Conservation (phyloP, 1,139 yeast species). For the Geotrichum reessii region DNA sequence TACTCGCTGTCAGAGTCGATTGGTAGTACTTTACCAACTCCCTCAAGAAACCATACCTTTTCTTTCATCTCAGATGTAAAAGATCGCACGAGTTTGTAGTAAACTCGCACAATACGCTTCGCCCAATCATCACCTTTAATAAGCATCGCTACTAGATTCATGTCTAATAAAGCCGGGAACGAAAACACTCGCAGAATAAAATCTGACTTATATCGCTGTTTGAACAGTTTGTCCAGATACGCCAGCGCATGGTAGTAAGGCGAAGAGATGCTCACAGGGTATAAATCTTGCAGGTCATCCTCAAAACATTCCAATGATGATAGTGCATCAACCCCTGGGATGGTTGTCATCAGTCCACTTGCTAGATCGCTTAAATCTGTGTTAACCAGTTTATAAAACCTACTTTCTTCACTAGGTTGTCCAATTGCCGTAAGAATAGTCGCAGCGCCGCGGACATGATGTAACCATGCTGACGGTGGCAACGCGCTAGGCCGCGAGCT, state of each 20-base stretch:
- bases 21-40: slow-evolving; percentile 71
- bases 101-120: slow-evolving; percentile 83
- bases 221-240: slow-evolving; percentile 72
- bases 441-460: slow-evolving; percentile 95
- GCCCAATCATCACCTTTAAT: slow-evolving; percentile 83
- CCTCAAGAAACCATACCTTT: slow-evolving; percentile 89
- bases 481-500: slow-evolving; percentile 42
- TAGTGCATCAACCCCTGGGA: slow-evolving; percentile 1
- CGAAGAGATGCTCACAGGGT: slow-evolving; percentile 75
- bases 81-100: slow-evolving; percentile 71
- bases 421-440: slow-evolving; percentile 91
- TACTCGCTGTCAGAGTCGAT: slow-evolving; percentile 37
- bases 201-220: slow-evolving; percentile 74
- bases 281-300: slow-evolving; percentile 73
- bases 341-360: slow-evolving; percentile 21
- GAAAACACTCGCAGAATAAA: slow-evolving; percentile 84
- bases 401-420: slow-evolving; percentile 71
- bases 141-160: slow-evolving; percentile 63
- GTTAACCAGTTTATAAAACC: slow-evolving; percentile 36
- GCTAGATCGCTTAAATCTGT: slow-evolving; percentile 72
- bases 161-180: slow-evolving; percentile 86
- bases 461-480: slow-evolving; percentile 94
- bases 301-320: slow-evolving; percentile 73
- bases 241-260: slow-evolving; percentile 85
- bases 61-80: slow-evolving; percentile 85